Evolutionary conservation across 345 rosid species (phyloP).

Genomic region (Populus pruinosa): DNA sequence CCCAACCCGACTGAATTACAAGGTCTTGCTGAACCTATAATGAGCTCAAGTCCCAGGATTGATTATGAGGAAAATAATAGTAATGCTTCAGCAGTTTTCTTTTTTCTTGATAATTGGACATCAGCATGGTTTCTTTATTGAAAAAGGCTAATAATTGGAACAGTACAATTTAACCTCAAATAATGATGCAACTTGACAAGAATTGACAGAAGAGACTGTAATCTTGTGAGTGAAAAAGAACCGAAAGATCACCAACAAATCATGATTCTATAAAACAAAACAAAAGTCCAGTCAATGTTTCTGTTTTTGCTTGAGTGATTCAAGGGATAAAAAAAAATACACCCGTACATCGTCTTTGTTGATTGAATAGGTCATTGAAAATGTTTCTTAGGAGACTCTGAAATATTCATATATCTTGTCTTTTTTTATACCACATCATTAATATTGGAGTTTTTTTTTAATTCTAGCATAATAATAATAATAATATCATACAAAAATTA

Average conservation of each 20-base stretch:
- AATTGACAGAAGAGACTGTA: conserved; percentile 2
- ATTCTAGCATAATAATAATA: too few relatives aligned
- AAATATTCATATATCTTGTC: too few relatives aligned
- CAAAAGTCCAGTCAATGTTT: conserved; percentile 6
- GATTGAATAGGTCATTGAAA: not conserved
- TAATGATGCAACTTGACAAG: not conserved
- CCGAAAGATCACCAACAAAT: conserved; percentile 41
- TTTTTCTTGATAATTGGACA: not conserved
- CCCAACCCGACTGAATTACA: too few relatives aligned
- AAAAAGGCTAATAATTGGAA: not conserved
- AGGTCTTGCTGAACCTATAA: too few relatives aligned
- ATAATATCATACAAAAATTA: too few relatives aligned
- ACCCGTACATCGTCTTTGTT: not conserved
- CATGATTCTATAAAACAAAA: not conserved
- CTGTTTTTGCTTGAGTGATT: not conserved
- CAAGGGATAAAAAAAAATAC: not conserved
- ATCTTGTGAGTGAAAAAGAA: conserved; percentile 19
- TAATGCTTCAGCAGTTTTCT: not conserved
- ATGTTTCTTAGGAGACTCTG: too few relatives aligned
- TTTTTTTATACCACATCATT: too few relatives aligned
- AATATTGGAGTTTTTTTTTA: too few relatives aligned
- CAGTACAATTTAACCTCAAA: not conserved
- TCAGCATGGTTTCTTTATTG: not conserved
- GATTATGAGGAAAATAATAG: not conserved
- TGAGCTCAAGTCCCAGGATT: not conserved